Base-by-base conservation (phyloP, 192 early-diverging fungal genomes). In the Linnemannia hyalina region DNA sequence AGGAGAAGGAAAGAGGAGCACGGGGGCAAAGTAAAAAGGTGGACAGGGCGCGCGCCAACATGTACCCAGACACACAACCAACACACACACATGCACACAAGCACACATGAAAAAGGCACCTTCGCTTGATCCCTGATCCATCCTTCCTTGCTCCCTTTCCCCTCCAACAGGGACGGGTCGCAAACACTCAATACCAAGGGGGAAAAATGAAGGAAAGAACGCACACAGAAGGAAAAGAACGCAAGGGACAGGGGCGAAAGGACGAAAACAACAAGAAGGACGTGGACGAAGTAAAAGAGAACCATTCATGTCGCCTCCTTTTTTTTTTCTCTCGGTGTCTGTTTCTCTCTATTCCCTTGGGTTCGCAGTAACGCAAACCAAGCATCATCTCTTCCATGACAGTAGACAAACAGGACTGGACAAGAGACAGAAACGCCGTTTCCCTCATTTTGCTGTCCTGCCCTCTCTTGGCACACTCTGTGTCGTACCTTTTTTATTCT, bases 281-380 rank as follows among this genome's bases (percentile, higher is more conserved):
- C 15, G 49, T n/a, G n/a, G 49, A 72, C 8, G 36, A 32, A 72
- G 42, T n/a, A 41, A 79, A 76, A 49, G 63, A 49, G 63, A 44
- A 65, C 60, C 60, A 65, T 65, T 65, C 60, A 65, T 65, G 60
- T 65, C 60, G 11, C 26, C 32, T 11, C 55, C 26, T 65, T 65
- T 65, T 32, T 63, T 26, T 57, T 23, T n/a, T 57, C 55, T 8
- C 55, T 57, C 7, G 1, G 55, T 57, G 55, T 57, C n/a, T 10
- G 23, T 26, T 8, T 57, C 23, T 57, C 60, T 15, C 60, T 65
- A 65, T 65, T 10, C 60, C 60, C 10, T 65, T 65, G 60, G 9
- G 60, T 65, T 65, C 29, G 60, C 60, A 65, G 60, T 65, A 65
- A 65, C 60, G 41, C 40, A 38, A 71, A 11, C 36, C 68, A 70